Percentiles rank a stretch among this genome's conserved stretches.
Conservation (phyloP, 441 rosid genomes). For the Corymbia calophylla region DNA sequence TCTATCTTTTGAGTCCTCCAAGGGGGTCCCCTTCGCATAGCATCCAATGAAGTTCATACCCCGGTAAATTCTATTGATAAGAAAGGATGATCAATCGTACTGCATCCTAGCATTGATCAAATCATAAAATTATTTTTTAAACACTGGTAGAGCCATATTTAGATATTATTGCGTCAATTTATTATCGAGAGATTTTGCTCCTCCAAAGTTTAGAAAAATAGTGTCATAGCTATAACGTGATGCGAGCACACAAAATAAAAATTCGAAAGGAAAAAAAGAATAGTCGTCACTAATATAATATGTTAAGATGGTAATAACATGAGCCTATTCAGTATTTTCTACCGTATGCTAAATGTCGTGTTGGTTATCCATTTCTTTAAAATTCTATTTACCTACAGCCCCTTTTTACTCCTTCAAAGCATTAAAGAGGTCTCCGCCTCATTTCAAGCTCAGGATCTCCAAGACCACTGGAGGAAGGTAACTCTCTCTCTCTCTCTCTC, state of each 20-base stretch:
- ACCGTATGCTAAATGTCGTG: background rate
- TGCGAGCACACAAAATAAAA: background rate
- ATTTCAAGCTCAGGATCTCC: background rate
- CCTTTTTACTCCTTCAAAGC: conserved; percentile 15
- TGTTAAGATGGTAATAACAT: background rate
- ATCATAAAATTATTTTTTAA: background rate
- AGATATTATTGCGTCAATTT: background rate
- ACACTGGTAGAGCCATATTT: background rate
- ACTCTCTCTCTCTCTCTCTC: background rate
- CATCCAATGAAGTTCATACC: background rate
- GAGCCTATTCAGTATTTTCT: background rate
- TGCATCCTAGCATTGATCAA: background rate
- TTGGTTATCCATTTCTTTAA: background rate
- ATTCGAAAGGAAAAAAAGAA: background rate
- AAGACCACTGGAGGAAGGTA: background rate
- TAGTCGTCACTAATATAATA: background rate
- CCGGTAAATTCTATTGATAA: background rate
- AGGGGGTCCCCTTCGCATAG: background rate
- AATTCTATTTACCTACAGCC: background rate
- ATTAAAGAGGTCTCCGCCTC: background rate
- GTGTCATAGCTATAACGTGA: background rate
- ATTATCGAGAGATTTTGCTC: background rate
- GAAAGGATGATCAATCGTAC: background rate
- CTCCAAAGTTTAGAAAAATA: background rate
- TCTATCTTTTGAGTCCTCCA: no score